A percentile compares a stretch with the other conserved stretches of the same genome.
Evolutionary conservation across 2,329 filamentous ascomycete species (phyloP).

Genomic region (Penicillium sp.): DNA sequence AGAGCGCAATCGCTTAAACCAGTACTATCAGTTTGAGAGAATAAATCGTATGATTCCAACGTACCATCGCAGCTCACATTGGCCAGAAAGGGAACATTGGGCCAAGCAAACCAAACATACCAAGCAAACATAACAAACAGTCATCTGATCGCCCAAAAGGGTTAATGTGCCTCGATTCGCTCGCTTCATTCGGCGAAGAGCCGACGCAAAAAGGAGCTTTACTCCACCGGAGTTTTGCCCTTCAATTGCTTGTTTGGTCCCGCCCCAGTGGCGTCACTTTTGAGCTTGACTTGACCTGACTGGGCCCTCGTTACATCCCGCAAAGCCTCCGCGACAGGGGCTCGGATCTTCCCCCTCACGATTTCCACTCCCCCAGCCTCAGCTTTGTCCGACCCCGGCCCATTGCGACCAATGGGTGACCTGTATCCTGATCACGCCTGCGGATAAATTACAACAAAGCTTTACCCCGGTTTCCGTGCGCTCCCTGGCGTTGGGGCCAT

Average conservation of each 20-base stretch:
- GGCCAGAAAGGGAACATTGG: too few relatives aligned
- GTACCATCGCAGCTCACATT: background rate
- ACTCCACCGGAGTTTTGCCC: constrained; percentile 34
- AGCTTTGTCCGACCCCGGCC: background rate
- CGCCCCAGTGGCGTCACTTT: constrained; percentile 21
- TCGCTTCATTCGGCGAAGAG: background rate
- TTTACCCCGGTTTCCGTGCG: constrained; percentile 24
- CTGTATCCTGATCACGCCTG: constrained; percentile 14
- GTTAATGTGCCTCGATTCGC: background rate
- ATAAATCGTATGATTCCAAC: background rate
- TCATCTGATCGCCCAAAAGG: background rate
- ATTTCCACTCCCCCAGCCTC: constrained; percentile 9
- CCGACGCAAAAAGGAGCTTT: background rate
- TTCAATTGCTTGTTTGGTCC: constrained; percentile 12
- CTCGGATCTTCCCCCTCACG: constrained; percentile 21
- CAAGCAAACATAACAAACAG: background rate
- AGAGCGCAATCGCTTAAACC: background rate
- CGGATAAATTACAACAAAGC: constrained; percentile 23
- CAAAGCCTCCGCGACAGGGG: constrained; percentile 6
- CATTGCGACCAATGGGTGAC: constrained; percentile 11
- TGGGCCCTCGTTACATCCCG: constrained; percentile 6
- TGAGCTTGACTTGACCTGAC: constrained; percentile 20
- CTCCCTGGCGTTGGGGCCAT: constrained; percentile 28
- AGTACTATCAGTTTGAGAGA: background rate
- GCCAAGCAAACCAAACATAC: too few relatives aligned